Percentiles rank a stretch among this genome's conserved stretches.
Evolutionary conservation across 2,329 filamentous ascomycete species (phyloP).

Genomic region (Trichophyton schoenleinii): DNA sequence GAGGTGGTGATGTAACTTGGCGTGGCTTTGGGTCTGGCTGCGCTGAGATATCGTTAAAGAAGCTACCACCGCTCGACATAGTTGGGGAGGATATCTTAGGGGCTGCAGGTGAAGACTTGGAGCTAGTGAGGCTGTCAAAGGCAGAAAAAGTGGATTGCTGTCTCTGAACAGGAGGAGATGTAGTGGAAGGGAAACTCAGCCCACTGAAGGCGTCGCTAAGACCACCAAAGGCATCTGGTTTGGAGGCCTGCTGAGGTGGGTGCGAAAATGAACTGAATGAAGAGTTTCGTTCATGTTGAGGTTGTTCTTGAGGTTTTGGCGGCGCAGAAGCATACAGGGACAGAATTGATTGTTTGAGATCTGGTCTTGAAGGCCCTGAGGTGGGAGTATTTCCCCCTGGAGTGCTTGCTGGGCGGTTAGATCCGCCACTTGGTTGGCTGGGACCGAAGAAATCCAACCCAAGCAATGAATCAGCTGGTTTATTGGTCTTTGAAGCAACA

Average conservation of each 20-base stretch:
- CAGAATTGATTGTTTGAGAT: conserved; percentile 92
- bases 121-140: conserved; percentile 20
- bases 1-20: conserved; percentile 13
- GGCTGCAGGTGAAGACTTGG: conserved; percentile 33
- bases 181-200: conserved; percentile 47
- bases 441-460: conserved; percentile 87
- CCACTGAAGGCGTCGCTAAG: conserved; percentile 72
- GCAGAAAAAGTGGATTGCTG: conserved; percentile 14
- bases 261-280: conserved; percentile 60
- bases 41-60: conserved; percentile 63
- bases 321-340: conserved; percentile 82
- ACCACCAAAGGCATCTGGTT: conserved; percentile 45
- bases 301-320: conserved; percentile 54
- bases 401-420: conserved; percentile 63
- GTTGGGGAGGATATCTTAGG: conserved; percentile 39
- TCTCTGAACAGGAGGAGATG: conserved; percentile 24
- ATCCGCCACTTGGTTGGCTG: conserved; percentile 35
- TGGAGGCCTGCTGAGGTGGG: conserved; percentile 26
- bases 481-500: conserved; percentile 46
- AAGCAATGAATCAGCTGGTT: conserved; percentile 70
- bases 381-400: conserved; percentile 47
- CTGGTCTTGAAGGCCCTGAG: conserved; percentile 59
- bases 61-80: conserved; percentile 52
- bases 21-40: conserved; percentile 39
- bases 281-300: conserved; percentile 46